These are phyloP conservation scores for Saturnispora gosingensis DNA, from an alignment of 805 yeast genomes.

Conservation along the genomic window DNA sequence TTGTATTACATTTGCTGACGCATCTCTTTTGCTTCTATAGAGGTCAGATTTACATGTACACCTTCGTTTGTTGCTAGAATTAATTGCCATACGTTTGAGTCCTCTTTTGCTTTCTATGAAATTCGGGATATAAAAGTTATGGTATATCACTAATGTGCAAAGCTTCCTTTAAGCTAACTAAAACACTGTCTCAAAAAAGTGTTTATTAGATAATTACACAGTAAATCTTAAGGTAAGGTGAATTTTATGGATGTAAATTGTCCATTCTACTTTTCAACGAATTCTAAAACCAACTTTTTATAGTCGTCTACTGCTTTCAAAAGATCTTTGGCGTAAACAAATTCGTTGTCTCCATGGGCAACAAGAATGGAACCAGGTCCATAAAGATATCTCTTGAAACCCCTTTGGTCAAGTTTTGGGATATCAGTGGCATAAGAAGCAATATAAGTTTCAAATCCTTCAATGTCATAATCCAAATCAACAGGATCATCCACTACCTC, in stretches of 20 bases:
- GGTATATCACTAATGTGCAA: background rate
- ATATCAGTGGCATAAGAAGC: slow-evolving; percentile 34
- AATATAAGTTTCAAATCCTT: slow-evolving; percentile 47
- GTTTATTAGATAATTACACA: background rate
- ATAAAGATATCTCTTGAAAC: slow-evolving; percentile 42
- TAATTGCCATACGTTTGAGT: slow-evolving; percentile 6
- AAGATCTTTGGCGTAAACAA: slow-evolving; percentile 38
- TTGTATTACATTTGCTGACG: background rate
- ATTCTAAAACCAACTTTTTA: slow-evolving; percentile 30
- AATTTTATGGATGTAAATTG: background rate
- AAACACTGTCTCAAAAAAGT: background rate
- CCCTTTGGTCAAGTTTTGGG: slow-evolving; percentile 31
- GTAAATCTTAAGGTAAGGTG: background rate
- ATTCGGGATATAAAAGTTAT: slow-evolving; percentile 5
- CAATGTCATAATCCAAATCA: slow-evolving; percentile 46
- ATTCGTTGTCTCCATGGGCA: slow-evolving; percentile 53
- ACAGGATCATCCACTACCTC: slow-evolving; percentile 30
- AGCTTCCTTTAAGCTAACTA: background rate
- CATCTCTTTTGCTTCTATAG: background rate
- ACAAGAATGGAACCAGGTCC: slow-evolving; percentile 60
- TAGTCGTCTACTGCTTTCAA: slow-evolving; percentile 44
- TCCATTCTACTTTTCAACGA: background rate
- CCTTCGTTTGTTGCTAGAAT: background rate
- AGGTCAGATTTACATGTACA: background rate
- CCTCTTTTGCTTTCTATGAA: slow-evolving; percentile 1